Percentiles rank a stretch among this genome's conserved stretches.
Conservation (phyloP, 1,139 yeast genomes). For the Torulaspora globosa region DNA sequence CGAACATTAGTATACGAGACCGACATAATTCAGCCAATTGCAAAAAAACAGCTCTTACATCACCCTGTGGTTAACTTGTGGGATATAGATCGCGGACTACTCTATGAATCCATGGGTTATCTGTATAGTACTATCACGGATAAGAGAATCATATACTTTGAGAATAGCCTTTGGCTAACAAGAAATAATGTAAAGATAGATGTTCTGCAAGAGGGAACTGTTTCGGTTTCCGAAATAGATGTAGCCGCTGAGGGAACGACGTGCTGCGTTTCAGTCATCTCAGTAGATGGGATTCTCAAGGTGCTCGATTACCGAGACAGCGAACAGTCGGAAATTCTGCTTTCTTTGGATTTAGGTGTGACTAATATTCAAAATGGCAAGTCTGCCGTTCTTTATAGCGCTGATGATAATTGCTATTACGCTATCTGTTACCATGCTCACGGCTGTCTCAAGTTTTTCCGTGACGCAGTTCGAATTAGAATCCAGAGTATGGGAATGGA, state of each 20-base stretch:
- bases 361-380: background rate
- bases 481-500: constrained; percentile 1
- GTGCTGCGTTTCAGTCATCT: constrained; percentile 2
- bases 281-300: constrained; percentile 6
- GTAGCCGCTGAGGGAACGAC: background rate
- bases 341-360: background rate
- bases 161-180: background rate
- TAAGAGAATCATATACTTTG: background rate
- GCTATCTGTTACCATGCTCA: constrained; percentile 2
- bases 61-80: constrained; percentile 9
- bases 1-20: background rate
- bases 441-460: constrained; percentile 3
- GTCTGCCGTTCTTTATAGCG: constrained; percentile 1
- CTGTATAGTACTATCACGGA: constrained; percentile 3
- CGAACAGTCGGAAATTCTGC: background rate
- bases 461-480: background rate
- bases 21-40: background rate
- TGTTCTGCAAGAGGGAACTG: background rate
- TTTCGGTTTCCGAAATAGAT: background rate
- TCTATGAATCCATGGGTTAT: constrained; percentile 9
- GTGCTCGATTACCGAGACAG: background rate
- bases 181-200: background rate
- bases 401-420: background rate
- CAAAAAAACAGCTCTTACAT: background rate
- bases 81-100: constrained; percentile 6